Base-by-base conservation (phyloP, 1,284 basidiomycete species). In the Mycena sp. region DNA sequence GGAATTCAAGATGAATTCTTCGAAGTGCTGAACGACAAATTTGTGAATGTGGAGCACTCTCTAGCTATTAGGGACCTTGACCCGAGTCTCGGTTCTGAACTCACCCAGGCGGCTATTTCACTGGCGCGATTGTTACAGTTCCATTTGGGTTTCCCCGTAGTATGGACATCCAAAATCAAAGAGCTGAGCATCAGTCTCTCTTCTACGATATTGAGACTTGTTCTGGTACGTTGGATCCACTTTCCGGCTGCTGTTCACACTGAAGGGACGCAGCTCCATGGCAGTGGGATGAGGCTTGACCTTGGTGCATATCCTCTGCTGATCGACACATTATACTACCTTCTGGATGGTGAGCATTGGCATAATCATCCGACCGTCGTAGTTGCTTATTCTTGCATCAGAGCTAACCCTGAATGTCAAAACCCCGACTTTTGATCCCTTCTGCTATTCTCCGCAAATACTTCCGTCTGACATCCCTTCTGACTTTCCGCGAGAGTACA, bases 261-360 rank as follows among this genome's bases (percentile, higher is more conserved):
- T 65, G 19, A 55, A n/a, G 9, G 35, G 17, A 29, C 38, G 32
- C 67, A 89, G 87, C 74, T 82, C 37, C 84, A 85, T 63, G 85
- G 84, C 26, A 76, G 82, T 12, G 85, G 85, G 19, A 75, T 79
- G 40, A 76, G 79, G 52, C 74, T 85, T 3, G 84, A 89, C 69
- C 75, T 83, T 0, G 80, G 87, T 45, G 78, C 85, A 45, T 92
- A 88, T 73, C 83, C 87, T 0, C 73, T 93, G 28, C 76, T 93
- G 26, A 76, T 92, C 14, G 92, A 94, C 76, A 93, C 91, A 2
- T 77, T 91, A 0, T 87, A 86, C 70, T 91, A 88, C 71, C 75
- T 91, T 9, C 80, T 90, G 40, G 91, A 93, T 70, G 92, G 92
- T 91, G 70, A 67, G 83, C 53, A 40, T 38, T 23, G 9, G 38